Evolutionary conservation across 2,329 filamentous ascomycete genomes (phyloP).

Genomic region (Fusarium sp.): DNA sequence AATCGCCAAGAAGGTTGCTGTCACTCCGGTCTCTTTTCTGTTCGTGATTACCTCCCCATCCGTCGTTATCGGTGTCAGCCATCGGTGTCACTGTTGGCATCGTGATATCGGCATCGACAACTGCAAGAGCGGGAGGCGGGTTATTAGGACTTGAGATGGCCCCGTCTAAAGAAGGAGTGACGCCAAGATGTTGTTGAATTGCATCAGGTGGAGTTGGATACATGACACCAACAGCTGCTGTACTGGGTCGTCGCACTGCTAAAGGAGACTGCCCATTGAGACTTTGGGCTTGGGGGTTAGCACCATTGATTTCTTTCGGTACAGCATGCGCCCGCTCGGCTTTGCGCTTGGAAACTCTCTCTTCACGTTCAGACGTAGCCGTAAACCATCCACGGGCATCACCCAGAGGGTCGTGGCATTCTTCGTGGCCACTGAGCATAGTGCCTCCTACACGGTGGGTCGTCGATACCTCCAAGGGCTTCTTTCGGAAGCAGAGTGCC

Average conservation of each 20-base stretch:
- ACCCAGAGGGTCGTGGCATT: slow-evolving; percentile 64
- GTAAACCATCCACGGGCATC: slow-evolving; percentile 66
- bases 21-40: slow-evolving; percentile 62
- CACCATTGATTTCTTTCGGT: slow-evolving; percentile 60
- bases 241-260: slow-evolving; percentile 65
- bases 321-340: slow-evolving; percentile 63
- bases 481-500: slow-evolving; percentile 67
- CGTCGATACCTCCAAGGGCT: slow-evolving; percentile 58
- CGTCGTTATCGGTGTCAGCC: slow-evolving; percentile 46
- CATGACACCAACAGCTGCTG: slow-evolving; percentile 67
- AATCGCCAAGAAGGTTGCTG: slow-evolving; percentile 61
- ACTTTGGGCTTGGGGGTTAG: slow-evolving; percentile 59
- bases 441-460: slow-evolving; percentile 59
- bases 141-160: slow-evolving; percentile 70
- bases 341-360: slow-evolving; percentile 63
- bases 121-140: slow-evolving; percentile 49
- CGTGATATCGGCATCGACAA: slow-evolving; percentile 51
- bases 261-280: slow-evolving; percentile 68
- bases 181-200: slow-evolving; percentile 66
- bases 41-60: slow-evolving; percentile 58
- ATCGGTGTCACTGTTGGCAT: slow-evolving; percentile 41
- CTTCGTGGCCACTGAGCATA: slow-evolving; percentile 56
- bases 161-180: slow-evolving; percentile 71
- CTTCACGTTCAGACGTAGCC: slow-evolving; percentile 62
- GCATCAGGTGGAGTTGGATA: slow-evolving; percentile 82